Evolutionary conservation across 805 yeast species (phyloP).

Genomic region (Komagataella ulmi): DNA sequence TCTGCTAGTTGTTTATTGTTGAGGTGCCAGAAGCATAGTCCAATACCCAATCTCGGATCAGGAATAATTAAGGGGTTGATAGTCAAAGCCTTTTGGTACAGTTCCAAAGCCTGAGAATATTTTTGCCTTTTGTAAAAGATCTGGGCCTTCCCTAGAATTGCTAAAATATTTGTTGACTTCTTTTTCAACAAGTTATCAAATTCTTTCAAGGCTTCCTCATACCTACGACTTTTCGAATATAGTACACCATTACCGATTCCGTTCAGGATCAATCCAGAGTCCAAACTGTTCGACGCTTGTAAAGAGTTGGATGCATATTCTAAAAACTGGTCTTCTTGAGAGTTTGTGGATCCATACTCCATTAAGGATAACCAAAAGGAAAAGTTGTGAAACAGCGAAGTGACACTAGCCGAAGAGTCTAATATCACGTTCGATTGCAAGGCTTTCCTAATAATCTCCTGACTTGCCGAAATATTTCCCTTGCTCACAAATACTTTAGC

Average conservation of each 20-base stretch:
- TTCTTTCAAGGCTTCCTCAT: background rate
- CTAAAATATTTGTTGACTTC: conserved; percentile 55
- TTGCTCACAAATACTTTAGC: conserved; percentile 69
- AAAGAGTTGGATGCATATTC: conserved; percentile 32
- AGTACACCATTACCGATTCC: conserved; percentile 12
- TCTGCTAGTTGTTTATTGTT: conserved; percentile 68
- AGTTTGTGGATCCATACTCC: conserved; percentile 25
- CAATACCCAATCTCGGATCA: conserved; percentile 91
- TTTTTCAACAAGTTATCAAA: conserved; percentile 47
- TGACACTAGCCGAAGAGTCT: conserved; percentile 25
- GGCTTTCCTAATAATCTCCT: conserved; percentile 50
- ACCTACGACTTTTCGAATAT: background rate
- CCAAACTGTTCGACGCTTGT: conserved; percentile 52
- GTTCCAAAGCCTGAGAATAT: conserved; percentile 58
- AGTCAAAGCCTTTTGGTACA: conserved; percentile 73
- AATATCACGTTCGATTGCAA: conserved; percentile 22
- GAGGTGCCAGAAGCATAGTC: conserved; percentile 85
- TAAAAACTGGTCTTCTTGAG: conserved; percentile 14
- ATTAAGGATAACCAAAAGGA: conserved; percentile 63
- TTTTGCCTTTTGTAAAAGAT: conserved; percentile 59
- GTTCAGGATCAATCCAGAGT: conserved; percentile 51
- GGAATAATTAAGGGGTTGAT: conserved; percentile 71
- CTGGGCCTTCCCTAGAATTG: conserved; percentile 77
- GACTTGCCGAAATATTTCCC: conserved; percentile 45
- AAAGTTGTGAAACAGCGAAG: conserved; percentile 42